phyloP scores from a whole-genome alignment of 2,329 filamentous ascomycete species.

The Fulvia fulva region DNA sequence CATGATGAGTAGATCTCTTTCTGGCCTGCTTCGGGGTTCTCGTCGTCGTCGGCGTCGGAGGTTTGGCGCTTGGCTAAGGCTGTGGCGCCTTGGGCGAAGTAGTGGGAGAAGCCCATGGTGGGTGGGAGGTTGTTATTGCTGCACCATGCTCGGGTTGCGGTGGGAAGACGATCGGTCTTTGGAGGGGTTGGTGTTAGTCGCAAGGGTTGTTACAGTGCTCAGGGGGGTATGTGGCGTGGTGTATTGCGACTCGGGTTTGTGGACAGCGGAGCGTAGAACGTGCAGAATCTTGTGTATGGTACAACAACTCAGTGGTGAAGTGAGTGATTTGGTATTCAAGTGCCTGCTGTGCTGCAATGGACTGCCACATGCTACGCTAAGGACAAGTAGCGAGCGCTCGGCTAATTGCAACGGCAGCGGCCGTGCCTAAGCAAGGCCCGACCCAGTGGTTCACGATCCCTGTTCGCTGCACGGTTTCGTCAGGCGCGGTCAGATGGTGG shows the following conservation, averaged over 20 bases:
- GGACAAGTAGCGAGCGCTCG: background rate
- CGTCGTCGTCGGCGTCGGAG: conserved; percentile 45
- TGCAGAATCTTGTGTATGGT: background rate
- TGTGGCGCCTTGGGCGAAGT: conserved; percentile 20
- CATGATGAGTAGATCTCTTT: conserved; percentile 95
- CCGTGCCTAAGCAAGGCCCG: background rate
- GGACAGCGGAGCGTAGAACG: background rate
- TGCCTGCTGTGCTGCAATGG: background rate
- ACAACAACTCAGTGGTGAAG: background rate
- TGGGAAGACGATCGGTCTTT: background rate
- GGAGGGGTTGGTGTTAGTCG: background rate
- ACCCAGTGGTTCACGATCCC: background rate
- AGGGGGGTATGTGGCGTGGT: background rate
- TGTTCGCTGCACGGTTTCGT: background rate
- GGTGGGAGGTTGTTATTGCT: conserved; percentile 23
- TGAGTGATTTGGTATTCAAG: background rate
- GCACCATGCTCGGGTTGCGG: conserved; percentile 20
- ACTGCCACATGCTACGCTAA: background rate
- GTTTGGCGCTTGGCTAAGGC: conserved; percentile 40
- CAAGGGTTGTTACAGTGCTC: background rate
- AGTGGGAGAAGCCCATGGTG: conserved; percentile 25
- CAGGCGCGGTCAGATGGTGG: background rate
- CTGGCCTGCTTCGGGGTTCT: conserved; percentile 74
- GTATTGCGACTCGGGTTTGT: no score
- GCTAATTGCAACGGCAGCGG: background rate